Conservation (phyloP, 352 stramenopile genomes). For the Pythium grandisporangium region DNA sequence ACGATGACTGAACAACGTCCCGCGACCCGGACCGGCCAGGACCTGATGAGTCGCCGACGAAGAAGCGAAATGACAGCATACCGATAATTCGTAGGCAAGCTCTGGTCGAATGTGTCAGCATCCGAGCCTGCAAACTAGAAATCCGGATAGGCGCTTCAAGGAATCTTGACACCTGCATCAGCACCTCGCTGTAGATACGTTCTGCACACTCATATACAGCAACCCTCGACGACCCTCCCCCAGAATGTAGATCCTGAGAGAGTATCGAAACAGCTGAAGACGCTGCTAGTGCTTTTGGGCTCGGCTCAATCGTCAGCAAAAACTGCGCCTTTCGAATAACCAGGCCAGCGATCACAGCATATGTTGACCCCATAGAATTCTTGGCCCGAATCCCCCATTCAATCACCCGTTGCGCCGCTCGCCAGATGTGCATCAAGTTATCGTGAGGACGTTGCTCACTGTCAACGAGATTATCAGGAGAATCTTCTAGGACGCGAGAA, state of each 20-base stretch:
- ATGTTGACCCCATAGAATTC: conserved; percentile 82
- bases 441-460: conserved; percentile 76
- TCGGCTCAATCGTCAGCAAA: conserved; percentile 73
- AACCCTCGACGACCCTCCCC: conserved; percentile 20
- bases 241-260: conserved; percentile 22
- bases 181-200: conserved; percentile 74
- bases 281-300: conserved; percentile 51
- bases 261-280: conserved; percentile 55
- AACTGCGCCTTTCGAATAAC: conserved; percentile 84
- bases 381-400: conserved; percentile 86
- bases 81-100: conserved; percentile 75
- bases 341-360: conserved; percentile 63
- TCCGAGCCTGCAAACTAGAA: conserved; percentile 56
- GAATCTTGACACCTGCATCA: conserved; percentile 79
- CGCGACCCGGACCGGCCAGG: conserved; percentile 17
- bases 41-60: conserved; percentile 48
- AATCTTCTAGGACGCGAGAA: conserved; percentile 34
- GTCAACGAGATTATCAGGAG: conserved; percentile 27
- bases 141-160: conserved; percentile 69
- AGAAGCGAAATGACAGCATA: conserved; percentile 67
- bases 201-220: conserved; percentile 70
- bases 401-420: conserved; percentile 77
- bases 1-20: conserved; percentile 64
- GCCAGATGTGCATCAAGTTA: conserved; percentile 89
- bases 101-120: conserved; percentile 64